These are phyloP conservation scores for Graphilbum ipis-grandicollis DNA, from an alignment of 2,329 filamentous ascomycete species.

Conservation along the genomic window DNA sequence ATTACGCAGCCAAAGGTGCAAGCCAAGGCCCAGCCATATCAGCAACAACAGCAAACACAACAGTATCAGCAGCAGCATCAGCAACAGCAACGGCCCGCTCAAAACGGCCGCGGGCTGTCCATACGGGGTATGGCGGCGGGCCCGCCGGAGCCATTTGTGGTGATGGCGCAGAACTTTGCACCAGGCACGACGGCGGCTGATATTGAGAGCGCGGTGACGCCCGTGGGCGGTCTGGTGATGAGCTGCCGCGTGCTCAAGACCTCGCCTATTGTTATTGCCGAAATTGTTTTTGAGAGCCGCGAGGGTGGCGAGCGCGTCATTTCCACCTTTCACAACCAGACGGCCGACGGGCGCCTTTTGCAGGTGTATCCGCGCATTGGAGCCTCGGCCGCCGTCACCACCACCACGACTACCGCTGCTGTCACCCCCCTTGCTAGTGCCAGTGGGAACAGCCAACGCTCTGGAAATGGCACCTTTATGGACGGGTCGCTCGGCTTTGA, in stretches of 20 bases:
- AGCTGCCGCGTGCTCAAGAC: conserved; percentile 52
- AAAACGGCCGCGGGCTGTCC: conserved; percentile 38
- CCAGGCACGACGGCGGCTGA: conserved; percentile 66
- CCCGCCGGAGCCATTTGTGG: conserved; percentile 34
- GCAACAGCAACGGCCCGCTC: not conserved
- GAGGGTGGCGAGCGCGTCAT: conserved; percentile 61
- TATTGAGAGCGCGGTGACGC: conserved; percentile 67
- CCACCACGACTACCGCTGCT: too few species aligned
- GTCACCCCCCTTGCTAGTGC: conserved; percentile 6
- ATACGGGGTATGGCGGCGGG: conserved; percentile 54
- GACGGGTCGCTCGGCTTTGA: conserved; percentile 38
- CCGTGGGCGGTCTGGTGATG: conserved; percentile 49
- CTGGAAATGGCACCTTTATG: conserved; percentile 22
- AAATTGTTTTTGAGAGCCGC: conserved; percentile 56
- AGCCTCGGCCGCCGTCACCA: too few species aligned
- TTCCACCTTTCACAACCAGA: conserved; percentile 61
- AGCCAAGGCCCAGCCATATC: conserved; percentile 8
- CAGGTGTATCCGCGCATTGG: conserved; percentile 51
- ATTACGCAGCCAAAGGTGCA: not conserved
- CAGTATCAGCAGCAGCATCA: conserved; percentile 7
- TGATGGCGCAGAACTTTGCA: conserved; percentile 70
- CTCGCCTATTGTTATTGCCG: conserved; percentile 55
- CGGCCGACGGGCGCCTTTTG: conserved; percentile 57
- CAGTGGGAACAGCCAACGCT: conserved; percentile 10
- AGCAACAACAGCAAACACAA: conserved; percentile 1